A percentile compares a stretch with the other conserved stretches of the same genome.
Conservation (phyloP, 2,329 filamentous ascomycete genomes). For the Diplocarpon mali region DNA sequence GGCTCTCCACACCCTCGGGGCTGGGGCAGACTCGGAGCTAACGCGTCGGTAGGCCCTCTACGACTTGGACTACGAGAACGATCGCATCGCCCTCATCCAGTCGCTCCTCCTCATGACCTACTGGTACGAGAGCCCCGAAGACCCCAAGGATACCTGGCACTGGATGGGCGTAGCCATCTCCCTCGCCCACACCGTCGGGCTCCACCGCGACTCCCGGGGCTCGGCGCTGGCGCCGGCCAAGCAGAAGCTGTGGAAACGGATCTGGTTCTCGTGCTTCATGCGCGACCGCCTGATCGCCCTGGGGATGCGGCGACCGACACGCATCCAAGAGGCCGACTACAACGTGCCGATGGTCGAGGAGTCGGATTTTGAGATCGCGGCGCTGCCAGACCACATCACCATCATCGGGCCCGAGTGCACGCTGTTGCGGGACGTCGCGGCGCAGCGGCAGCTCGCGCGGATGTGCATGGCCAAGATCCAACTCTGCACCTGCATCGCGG, state of each 20-base stretch:
- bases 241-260: constrained; percentile 82
- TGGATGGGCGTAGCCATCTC: constrained; percentile 97
- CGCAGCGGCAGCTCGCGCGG: constrained; percentile 68
- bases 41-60: constrained; percentile 56
- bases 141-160: constrained; percentile 96
- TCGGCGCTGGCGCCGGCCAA: constrained; percentile 64
- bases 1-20: too few species aligned
- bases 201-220: constrained; percentile 75
- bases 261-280: constrained; percentile 98
- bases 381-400: constrained; percentile 55
- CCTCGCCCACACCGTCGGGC: constrained; percentile 81
- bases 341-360: constrained; percentile 84
- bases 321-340: constrained; percentile 88
- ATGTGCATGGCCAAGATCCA: constrained; percentile 91
- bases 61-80: constrained; percentile 89
- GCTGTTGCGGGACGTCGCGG: constrained; percentile 55
- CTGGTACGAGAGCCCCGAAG: constrained; percentile 94
- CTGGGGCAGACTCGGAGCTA: constrained; percentile 1
- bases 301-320: constrained; percentile 84
- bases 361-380: constrained; percentile 70
- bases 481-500: constrained; percentile 78
- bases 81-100: constrained; percentile 81
- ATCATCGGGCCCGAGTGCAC: constrained; percentile 61
- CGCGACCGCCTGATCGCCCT: constrained; percentile 84
- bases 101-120: constrained; percentile 87